phyloP scores from a whole-genome alignment of 164 flowering plant genomes.

The Stephania yunnanensis region DNA sequence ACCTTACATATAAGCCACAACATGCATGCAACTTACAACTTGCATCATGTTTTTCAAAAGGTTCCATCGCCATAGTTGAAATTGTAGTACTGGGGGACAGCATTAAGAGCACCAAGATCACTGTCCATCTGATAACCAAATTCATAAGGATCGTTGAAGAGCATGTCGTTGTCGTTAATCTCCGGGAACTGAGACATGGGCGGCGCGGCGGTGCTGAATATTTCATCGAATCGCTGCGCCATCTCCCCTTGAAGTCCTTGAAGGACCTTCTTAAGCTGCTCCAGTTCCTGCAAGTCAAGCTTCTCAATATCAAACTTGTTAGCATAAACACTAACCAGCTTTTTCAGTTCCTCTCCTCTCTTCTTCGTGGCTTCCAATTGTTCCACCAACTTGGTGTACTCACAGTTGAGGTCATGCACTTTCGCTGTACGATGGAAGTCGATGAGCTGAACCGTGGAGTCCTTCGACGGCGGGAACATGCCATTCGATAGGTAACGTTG shows the following conservation, averaged over 20 bases:
- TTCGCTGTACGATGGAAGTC: neutral
- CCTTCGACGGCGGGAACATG: neutral
- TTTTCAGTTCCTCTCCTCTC: neutral
- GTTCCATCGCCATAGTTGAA: neutral
- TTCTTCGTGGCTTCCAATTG: conserved; percentile 14
- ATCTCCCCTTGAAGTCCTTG: neutral
- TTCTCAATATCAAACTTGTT: conserved; percentile 8
- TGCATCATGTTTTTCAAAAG: neutral
- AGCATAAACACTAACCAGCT: neutral
- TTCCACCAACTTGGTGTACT: neutral
- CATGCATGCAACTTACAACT: no score
- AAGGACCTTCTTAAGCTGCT: neutral
- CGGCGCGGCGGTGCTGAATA: neutral
- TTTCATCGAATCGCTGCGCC: neutral
- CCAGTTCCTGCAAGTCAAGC: conserved; percentile 4
- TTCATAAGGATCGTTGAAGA: neutral
- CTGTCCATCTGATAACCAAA: neutral
- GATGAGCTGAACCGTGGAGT: neutral
- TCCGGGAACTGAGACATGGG: neutral
- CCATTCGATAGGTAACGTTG: conserved; percentile 1
- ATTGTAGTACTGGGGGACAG: neutral
- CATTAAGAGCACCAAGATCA: neutral
- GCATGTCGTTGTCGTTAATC: neutral
- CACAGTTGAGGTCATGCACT: conserved; percentile 3
- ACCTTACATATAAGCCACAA: neutral